Percentiles rank a stretch among this genome's conserved stretches.
Evolutionary conservation across 805 yeast genomes (phyloP).

Genomic region (Myxozyma neglecta): DNA sequence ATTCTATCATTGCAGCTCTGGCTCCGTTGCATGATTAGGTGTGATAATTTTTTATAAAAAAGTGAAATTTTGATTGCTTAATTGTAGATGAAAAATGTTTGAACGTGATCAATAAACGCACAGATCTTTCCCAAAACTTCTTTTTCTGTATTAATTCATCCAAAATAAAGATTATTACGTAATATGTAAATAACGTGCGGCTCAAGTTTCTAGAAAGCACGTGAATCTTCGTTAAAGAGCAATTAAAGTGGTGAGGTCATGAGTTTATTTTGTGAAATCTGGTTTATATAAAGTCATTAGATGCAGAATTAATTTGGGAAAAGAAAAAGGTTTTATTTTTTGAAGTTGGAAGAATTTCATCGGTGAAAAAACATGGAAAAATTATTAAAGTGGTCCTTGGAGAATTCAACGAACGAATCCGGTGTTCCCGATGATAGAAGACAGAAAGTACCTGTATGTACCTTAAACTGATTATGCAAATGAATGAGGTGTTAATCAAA

Average conservation of each 20-base stretch:
- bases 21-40: too few relatives aligned
- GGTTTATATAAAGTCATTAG: background rate
- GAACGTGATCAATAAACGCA: too few relatives aligned
- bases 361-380: conserved; percentile 71
- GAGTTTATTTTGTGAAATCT: background rate
- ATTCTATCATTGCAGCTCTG: too few relatives aligned
- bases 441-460: conserved; percentile 52
- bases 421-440: conserved; percentile 61
- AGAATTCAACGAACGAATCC: conserved; percentile 66
- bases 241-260: background rate
- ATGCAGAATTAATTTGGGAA: background rate
- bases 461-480: too few relatives aligned
- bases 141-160: too few relatives aligned
- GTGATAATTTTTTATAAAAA: too few relatives aligned
- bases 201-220: conserved; percentile 9
- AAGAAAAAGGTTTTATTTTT: background rate
- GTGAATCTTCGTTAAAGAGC: conserved; percentile 8
- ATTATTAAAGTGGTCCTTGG: conserved; percentile 86
- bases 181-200: background rate
- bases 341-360: too few relatives aligned
- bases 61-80: background rate
- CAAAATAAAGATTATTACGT: too few relatives aligned
- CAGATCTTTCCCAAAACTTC: too few relatives aligned
- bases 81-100: background rate
- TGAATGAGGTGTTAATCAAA: background rate